Evolutionary conservation across 495 filamentous ascomycete species (phyloP), one percentile per base, ranked within the genome.

Genomic region (Letharia lupina): DNA sequence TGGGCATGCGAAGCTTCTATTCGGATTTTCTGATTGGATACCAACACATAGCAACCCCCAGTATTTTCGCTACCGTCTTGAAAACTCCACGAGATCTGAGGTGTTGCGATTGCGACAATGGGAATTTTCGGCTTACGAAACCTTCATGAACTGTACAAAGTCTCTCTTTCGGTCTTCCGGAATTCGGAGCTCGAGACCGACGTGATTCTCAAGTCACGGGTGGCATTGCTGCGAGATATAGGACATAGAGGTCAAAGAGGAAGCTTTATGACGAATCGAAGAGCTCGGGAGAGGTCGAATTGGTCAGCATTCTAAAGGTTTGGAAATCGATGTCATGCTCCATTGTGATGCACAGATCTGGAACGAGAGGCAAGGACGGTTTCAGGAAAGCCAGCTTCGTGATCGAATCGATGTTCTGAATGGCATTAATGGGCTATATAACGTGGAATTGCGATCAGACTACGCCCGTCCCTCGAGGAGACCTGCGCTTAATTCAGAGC

Each of bases 401-500:
- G 11, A 28, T 28, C 9, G n/a, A 23, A 50, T 16, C 12, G 20
- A 28, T 23, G 7, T 10, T 5, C 28, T 4, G 2, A 3, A 31
- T 33, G 52, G 15, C 12, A 56, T 56, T 37, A 13, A 35, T 3
- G 31, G 52, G 5, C 11, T 18, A 3, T 1, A 35, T 37, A 7
- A 37, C 8, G 52, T 5, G 52, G 31, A 9, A 56, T 23, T 56
- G 6, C 18, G 37, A 4, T 13, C 37, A 56, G 31, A 56, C 1
- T 13, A 52, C 20, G 23, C 48, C 9, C 5, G 10, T 28, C 11
- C 2, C 11, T 31, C 23, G 31, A 31, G n/a, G 23, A 52, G 4
- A 52, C 0, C 1, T 54, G 50, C 50, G n/a, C 18, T 41, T 10
- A 66, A 63, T 62, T 62, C 59, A 72, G 57, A 39, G 60, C 64